Base-by-base conservation (phyloP, 1,284 basidiomycete genomes). In the Moesziomyces aphidis region DNA sequence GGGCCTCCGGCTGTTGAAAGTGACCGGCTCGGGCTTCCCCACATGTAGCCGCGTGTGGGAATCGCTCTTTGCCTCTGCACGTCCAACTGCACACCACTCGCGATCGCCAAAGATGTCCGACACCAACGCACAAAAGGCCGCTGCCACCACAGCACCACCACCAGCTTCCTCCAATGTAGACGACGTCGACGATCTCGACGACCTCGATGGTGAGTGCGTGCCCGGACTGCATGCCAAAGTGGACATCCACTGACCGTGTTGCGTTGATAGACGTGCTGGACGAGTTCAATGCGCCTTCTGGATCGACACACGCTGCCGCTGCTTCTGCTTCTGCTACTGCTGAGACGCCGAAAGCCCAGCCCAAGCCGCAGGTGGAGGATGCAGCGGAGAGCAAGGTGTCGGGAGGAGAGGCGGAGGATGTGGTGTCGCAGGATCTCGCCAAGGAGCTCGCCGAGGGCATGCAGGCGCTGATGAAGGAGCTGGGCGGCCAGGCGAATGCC, bases 391-490 rank as follows among this genome's bases (percentile, higher is more conserved):
- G 55, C 13, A 46, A 22, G 26, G 56, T 24, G 7, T 53, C 46
- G 1, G 61, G 24, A 8, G 58, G n/a, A 8, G 50, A 60, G 15
- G 47, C 64, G 7, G 78, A 80, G n/a, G 78, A 77, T 17, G 57
- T 74, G 34, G 66, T 83, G 9, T 75, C 73, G 15, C 62, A 82
- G 45, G 82, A 90, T 55, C 93, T 94, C 79, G 89, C 91, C 46
- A 87, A 88, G 45, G 90, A 93, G 80, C 87, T 97, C 48, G 90
- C 91, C 7, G 88, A 89, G 80, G 91, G 90, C 34, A 96, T 97
- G 94, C 92, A 94, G 82, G 87, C 87, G n/a, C 88, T 97, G 49
- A 90, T 97, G 87, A 88, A 88, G 22, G 91, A 90, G 79, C 87
- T 96, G 10, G 86, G 78, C 5, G 48, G 66, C 31, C 53, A 63